These are phyloP conservation scores for Populus tremula DNA, from an alignment of 345 rosid species.

Conservation along the genomic window DNA sequence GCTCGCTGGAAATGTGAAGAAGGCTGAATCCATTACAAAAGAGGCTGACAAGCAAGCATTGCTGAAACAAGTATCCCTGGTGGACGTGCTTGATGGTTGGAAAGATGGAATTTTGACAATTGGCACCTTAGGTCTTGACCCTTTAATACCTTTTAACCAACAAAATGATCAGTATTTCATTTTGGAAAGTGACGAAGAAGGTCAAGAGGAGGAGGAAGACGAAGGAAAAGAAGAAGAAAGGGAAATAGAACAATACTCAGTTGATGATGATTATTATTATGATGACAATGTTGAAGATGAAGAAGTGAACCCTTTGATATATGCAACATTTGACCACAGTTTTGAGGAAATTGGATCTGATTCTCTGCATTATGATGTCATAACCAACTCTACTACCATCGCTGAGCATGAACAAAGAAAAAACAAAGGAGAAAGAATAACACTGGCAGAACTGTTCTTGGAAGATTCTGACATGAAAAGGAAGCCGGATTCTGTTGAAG, in stretches of 20 bases:
- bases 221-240: conserved; percentile 21
- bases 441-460: conserved; percentile 75
- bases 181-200: conserved; percentile 28
- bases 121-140: conserved; percentile 82
- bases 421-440: conserved; percentile 51
- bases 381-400: conserved; percentile 6
- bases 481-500: conserved; percentile 32
- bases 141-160: conserved; percentile 40
- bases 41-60: conserved; percentile 57
- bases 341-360: conserved; percentile 13
- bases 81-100: conserved; percentile 76
- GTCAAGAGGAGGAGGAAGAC: conserved; percentile 16
- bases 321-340: conserved; percentile 30
- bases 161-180: conserved; percentile 27
- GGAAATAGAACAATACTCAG: conserved; percentile 2
- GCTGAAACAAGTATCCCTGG: conserved; percentile 60
- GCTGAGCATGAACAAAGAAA: conserved; percentile 30
- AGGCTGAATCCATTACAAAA: conserved; percentile 46
- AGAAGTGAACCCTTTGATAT: conserved; percentile 69
- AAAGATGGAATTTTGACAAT: conserved; percentile 76
- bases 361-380: conserved; percentile 5
- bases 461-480: conserved; percentile 48
- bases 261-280: conserved; percentile 4
- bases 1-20: conserved; percentile 44
- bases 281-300: conserved; percentile 27